Base-by-base conservation (phyloP, 352 stramenopile species). In the Phytophthora crassamura region DNA sequence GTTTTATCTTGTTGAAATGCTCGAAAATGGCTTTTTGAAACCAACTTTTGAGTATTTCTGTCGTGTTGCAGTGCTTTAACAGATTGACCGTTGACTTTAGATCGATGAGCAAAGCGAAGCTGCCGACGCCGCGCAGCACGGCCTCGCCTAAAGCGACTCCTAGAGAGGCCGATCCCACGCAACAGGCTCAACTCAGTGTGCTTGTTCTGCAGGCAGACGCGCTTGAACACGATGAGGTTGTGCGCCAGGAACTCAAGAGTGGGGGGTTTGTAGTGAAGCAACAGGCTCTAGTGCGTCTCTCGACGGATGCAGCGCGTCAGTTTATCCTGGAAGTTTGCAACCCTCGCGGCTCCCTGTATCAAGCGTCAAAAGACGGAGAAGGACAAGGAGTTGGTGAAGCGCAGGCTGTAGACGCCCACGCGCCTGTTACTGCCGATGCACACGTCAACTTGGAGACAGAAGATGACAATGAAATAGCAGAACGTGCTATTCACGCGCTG, bases 201-300 rank as follows among this genome's bases (percentile, higher is more conserved):
- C 52, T 90, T n/a, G 60, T 89, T 8, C 59, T 90, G 25, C 79
- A 86, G 42, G 60, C 74, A 25, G 82, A 90, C 34, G 79, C 79
- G 12, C 74, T 90, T 0, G 67, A 69, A 4, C 55, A 84, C 2
- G 82, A 90, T 58, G 78, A 89, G 48, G 65, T 59, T 16, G 85
- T 90, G 33, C 75, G 82, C 11, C 39, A 50, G 3, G 77, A 86
- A 57, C 74, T 90, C 18, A 74, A 78, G 39, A 62, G 72, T 10
- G 59, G 52, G n/a, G 75, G 75, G 4, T 90, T 86, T 30, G 22
- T 52, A 1, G 63, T 90, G 51, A 77, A 74, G 40, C 66, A 84
- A 7, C 82, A 89, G 33, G 64, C 71, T 4, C 53, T 90, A 20
- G 50, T 85, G 4, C 59, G 80, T 34, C 60, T 90, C 6, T 78